Evolutionary conservation across 2,329 filamentous ascomycete genomes (phyloP).

Genomic region (Fusarium sp.): DNA sequence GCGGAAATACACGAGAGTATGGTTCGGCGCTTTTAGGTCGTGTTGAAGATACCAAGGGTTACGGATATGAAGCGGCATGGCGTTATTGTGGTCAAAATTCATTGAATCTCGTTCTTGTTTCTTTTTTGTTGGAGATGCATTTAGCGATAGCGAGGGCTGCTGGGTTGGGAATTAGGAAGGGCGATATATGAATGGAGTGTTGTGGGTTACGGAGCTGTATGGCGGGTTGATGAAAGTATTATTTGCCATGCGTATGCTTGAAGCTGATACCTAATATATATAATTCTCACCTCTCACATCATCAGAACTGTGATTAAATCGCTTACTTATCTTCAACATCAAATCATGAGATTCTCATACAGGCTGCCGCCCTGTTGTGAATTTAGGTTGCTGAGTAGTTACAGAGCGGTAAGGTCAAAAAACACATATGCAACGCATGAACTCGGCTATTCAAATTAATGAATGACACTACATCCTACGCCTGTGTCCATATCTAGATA

Average conservation of each 20-base stretch:
- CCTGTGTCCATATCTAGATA: too few species aligned
- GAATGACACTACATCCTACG: too few species aligned
- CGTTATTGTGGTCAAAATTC: constrained; percentile 39
- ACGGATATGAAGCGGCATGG: constrained; percentile 44
- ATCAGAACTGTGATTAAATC: neutral
- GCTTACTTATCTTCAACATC: neutral
- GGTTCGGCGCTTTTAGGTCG: constrained; percentile 45
- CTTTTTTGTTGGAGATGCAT: constrained; percentile 32
- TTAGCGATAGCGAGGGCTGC: constrained; percentile 34
- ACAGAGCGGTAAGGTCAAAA: too few species aligned
- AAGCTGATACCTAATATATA: constrained; percentile 40
- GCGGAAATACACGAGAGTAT: constrained; percentile 28
- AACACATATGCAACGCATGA: too few species aligned
- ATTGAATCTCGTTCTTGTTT: constrained; percentile 1
- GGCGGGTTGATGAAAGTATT: constrained; percentile 23
- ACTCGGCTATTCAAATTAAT: too few species aligned
- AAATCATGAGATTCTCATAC: too few species aligned
- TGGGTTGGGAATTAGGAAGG: constrained; percentile 10
- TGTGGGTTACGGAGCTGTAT: constrained; percentile 13
- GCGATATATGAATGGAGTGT: constrained; percentile 11
- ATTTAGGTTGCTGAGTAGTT: too few species aligned
- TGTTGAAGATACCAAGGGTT: constrained; percentile 47
- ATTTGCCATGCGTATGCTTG: constrained; percentile 25
- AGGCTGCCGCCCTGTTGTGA: neutral
- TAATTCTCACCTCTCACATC: constrained; percentile 40